Conservation (phyloP, 306 rosid species). For the Begonia fuchsioides region DNA sequence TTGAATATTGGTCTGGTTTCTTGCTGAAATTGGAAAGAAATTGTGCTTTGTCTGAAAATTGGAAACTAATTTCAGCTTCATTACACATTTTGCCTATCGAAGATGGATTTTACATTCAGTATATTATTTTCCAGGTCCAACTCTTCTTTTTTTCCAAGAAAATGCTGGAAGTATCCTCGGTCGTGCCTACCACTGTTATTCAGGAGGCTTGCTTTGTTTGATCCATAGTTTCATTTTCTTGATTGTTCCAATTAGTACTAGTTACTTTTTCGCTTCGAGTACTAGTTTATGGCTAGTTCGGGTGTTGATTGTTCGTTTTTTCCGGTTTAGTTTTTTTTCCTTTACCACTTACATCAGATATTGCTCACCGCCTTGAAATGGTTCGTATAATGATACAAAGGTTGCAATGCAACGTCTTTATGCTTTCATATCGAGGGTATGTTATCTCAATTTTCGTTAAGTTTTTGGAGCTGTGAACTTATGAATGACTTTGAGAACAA, state of each 20-base stretch:
- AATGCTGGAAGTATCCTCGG: constrained; percentile 99
- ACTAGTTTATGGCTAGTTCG: too few species aligned
- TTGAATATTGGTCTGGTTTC: too few species aligned
- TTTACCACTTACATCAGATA: constrained; percentile 65
- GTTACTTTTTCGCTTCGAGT: too few species aligned
- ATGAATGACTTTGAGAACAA: constrained; percentile 11
- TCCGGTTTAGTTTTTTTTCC: constrained; percentile 9
- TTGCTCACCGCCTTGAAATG: constrained; percentile 99
- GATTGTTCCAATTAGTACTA: too few species aligned
- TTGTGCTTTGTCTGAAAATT: too few species aligned
- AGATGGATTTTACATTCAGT: too few species aligned
- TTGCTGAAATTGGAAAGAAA: too few species aligned
- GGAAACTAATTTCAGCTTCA: too few species aligned
- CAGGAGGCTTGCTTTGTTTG: neutral
- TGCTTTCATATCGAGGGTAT: constrained; percentile 99
- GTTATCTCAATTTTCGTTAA: constrained; percentile 1
- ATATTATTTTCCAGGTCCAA: constrained; percentile 49
- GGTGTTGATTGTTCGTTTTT: too few species aligned
- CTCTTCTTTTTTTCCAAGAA: constrained; percentile 92
- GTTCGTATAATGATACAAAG: constrained; percentile 72
- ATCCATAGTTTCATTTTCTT: too few species aligned
- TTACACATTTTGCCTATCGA: too few species aligned
- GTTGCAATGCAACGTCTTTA: constrained; percentile 77
- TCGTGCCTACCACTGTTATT: constrained; percentile 1
- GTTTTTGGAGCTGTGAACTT: neutral